Conservation (phyloP, 805 yeast genomes). For the Wickerhamomyces subpelliculosus region DNA sequence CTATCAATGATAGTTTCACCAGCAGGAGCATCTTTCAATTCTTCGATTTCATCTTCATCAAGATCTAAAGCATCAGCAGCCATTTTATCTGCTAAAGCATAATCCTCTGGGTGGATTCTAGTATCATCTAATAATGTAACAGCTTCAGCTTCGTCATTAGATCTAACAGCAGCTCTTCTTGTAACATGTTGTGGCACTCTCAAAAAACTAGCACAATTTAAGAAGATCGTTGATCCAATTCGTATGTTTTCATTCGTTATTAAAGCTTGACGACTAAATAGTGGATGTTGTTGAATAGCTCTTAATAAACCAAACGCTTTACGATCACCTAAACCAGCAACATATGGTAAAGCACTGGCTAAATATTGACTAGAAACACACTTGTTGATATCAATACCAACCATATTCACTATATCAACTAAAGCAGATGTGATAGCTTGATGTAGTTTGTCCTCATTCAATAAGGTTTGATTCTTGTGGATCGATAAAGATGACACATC, state of each 20-base stretch:
- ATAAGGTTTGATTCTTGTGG: conserved; percentile 64
- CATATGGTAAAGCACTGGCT: conserved; percentile 65
- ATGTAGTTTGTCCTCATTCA: conserved; percentile 54
- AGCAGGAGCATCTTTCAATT: conserved; percentile 57
- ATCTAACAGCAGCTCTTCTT: conserved; percentile 23
- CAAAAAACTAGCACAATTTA: conserved; percentile 88
- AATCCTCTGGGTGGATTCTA: conserved; percentile 96
- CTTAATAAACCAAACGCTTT: conserved; percentile 84
- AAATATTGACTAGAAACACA: conserved; percentile 72
- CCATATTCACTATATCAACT: conserved; percentile 85
- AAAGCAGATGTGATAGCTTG: conserved; percentile 72
- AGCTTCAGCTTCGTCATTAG: conserved; percentile 45
- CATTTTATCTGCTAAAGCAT: conserved; percentile 92
- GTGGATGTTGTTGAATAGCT: conserved; percentile 58
- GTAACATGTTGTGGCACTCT: conserved; percentile 60
- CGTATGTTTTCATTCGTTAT: conserved; percentile 61
- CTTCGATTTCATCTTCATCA: conserved; percentile 88
- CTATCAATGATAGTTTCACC: conserved; percentile 66
- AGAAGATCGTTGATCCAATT: conserved; percentile 72
- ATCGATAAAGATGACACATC: conserved; percentile 64
- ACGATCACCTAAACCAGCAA: conserved; percentile 93
- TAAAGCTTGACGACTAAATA: conserved; percentile 76
- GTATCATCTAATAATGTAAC: conserved; percentile 84
- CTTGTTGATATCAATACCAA: conserved; percentile 89
- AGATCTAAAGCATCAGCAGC: conserved; percentile 96